A percentile compares a stretch with the other conserved stretches of the same genome.
Conservation (phyloP, 2,329 filamentous ascomycete genomes). For the Podosphaera xanthii region DNA sequence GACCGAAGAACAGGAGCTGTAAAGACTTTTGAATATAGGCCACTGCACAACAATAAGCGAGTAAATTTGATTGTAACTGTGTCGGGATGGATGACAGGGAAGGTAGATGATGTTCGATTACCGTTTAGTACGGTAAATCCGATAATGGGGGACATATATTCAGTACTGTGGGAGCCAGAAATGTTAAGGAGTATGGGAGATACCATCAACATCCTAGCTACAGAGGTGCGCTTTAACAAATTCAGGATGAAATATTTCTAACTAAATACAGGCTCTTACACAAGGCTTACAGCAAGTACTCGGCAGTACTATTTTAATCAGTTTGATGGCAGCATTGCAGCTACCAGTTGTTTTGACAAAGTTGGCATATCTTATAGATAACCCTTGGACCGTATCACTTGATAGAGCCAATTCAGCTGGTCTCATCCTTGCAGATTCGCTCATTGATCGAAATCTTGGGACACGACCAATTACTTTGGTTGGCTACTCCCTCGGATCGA, state of each 20-base stretch:
- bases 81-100: constrained; percentile 96
- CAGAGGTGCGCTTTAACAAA: constrained; percentile 41
- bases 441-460: constrained; percentile 78
- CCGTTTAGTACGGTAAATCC: constrained; percentile 93
- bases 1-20: constrained; percentile 73
- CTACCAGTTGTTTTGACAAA: constrained; percentile 86
- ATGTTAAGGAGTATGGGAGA: constrained; percentile 96
- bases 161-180: constrained; percentile 90
- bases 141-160: constrained; percentile 96
- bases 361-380: constrained; percentile 87
- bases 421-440: constrained; percentile 77
- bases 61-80: constrained; percentile 91
- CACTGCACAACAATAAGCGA: constrained; percentile 91
- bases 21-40: constrained; percentile 89
- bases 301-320: constrained; percentile 67
- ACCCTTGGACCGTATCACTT: constrained; percentile 93
- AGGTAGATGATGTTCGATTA: constrained; percentile 83
- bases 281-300: constrained; percentile 91
- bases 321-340: constrained; percentile 79
- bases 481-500: constrained; percentile 77
- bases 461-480: constrained; percentile 80
- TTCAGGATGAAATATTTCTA: constrained; percentile 10
- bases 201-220: constrained; percentile 94
- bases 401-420: constrained; percentile 75
- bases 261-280: constrained; percentile 50